Conservation (phyloP, 192 early-diverging fungal genomes). For the Umbelopsis sp. region DNA sequence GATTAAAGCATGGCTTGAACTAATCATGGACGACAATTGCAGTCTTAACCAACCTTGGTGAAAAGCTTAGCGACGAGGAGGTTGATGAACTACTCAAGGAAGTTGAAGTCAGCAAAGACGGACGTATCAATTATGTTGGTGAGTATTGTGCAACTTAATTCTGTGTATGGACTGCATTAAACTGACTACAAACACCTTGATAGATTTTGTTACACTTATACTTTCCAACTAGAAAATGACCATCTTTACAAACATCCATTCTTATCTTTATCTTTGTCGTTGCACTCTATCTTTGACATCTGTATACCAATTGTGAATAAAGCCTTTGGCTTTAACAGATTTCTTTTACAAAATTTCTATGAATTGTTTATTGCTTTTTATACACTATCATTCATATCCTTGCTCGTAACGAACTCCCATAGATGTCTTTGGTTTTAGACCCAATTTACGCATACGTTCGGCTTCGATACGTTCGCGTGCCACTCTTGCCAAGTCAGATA, state of each 20-base stretch:
- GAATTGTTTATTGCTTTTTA: background rate
- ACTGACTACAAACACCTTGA: conserved; percentile 9
- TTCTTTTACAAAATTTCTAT: too few relatives aligned
- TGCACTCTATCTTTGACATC: conserved; percentile 10
- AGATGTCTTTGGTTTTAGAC: conserved; percentile 47
- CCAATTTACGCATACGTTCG: conserved; percentile 55
- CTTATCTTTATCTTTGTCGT: conserved; percentile 1
- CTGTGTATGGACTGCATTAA: background rate
- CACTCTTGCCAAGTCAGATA: conserved; percentile 49
- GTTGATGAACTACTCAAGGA: conserved; percentile 82
- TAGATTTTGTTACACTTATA: conserved; percentile 43
- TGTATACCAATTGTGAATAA: conserved; percentile 19
- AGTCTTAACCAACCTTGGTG: conserved; percentile 83
- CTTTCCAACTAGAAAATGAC: conserved; percentile 34
- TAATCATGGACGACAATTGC: conserved; percentile 6
- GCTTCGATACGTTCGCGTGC: conserved; percentile 51
- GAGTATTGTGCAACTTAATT: conserved; percentile 16
- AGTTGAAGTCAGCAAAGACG: conserved; percentile 73
- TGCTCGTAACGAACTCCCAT: conserved; percentile 58
- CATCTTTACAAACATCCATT: background rate
- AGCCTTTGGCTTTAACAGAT: conserved; percentile 16
- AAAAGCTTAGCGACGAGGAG: conserved; percentile 76
- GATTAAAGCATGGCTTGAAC: background rate
- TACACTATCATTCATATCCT: conserved; percentile 9
- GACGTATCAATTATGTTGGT: conserved; percentile 84